These are phyloP conservation scores for Teratosphaeria destructans DNA, from an alignment of 2,329 filamentous ascomycete genomes.

Conservation along the genomic window DNA sequence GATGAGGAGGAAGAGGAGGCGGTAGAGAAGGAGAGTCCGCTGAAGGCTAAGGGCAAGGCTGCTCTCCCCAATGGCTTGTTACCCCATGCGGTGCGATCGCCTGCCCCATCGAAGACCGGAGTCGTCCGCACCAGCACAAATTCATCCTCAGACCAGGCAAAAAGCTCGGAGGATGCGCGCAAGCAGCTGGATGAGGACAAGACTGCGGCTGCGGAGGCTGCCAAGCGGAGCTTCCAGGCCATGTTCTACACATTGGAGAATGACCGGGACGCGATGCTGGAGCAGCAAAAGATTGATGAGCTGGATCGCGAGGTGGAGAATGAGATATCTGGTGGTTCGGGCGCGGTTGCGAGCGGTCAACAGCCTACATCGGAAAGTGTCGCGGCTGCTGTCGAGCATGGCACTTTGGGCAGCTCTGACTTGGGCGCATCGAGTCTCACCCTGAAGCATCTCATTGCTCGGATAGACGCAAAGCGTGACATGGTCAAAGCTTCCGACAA, in stretches of 20 bases:
- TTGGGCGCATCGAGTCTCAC: conserved; percentile 92
- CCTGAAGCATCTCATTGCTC: conserved; percentile 89
- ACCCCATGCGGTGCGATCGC: conserved; percentile 58
- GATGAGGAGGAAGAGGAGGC: conserved; percentile 42
- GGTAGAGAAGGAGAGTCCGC: conserved; percentile 35
- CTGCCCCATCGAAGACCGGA: conserved; percentile 51
- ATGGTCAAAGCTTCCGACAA: conserved; percentile 86
- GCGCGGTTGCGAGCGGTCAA: conserved; percentile 41
- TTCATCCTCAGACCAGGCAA: conserved; percentile 46
- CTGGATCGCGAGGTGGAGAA: conserved; percentile 93
- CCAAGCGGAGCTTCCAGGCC: conserved; percentile 81
- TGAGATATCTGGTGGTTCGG: conserved; percentile 64
- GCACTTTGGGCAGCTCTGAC: conserved; percentile 85
- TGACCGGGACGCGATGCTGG: conserved; percentile 90
- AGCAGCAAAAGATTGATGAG: conserved; percentile 93
- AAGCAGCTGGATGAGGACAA: conserved; percentile 90
- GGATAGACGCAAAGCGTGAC: conserved; percentile 86
- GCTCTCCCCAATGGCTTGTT: conserved; percentile 47
- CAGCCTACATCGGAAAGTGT: conserved; percentile 34
- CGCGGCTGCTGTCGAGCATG: conserved; percentile 56
- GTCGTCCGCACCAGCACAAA: conserved; percentile 48
- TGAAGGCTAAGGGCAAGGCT: conserved; percentile 43
- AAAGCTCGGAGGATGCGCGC: conserved; percentile 75
- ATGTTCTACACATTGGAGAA: conserved; percentile 93
- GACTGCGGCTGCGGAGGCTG: conserved; percentile 79